Evolutionary conservation across 768 basidiomycete genomes (phyloP), one percentile per base, ranked within the genome.

Genomic region (Amanita fuliginea): DNA sequence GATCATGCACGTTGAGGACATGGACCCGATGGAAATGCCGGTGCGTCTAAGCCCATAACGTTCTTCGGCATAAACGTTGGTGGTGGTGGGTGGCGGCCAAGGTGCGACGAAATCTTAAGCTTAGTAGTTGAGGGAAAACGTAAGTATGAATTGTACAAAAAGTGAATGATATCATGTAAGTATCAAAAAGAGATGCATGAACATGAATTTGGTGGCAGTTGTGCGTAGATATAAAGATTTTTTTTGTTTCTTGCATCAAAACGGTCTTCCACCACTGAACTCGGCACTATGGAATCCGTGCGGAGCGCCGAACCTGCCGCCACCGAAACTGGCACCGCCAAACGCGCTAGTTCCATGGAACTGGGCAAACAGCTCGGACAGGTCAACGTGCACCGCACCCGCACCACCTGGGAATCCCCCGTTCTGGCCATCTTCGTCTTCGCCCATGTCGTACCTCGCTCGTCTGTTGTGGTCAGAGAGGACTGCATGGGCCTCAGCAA

Each of bases 401-500:
- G 75, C 70, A 1, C 68, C 70, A 21, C 71, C 68, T 64, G 71
- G 69, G 26, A 71, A 66, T 6, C 68, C 65, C 7, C 68, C 74
- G 34, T 63, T 73, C 63, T 68, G 63, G 18, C 81, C 83, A 51
- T 89, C 86, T 55, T 88, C 86, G 57, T 89, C 88, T 54, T 87
- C 87, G 32, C 88, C 88, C 62, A 78, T 59, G 62, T 91, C 88
- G 56, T 91, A 91, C 35, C 88, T 76, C 56, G 81, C 73, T 36
- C 88, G 74, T 39, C 81, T 71, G 9, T 68, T 70, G 1, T 87
- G 75, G 56, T 93, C 91, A 0, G 86, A 89, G 2, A 93, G 78
- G 3, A 93, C 83, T 6, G 79, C 76, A 54, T 93, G 74, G 2
- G 89, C 87, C 64, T 92, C 91, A 0, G 72, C 79, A 26, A 90